phyloP scores from a whole-genome alignment of 2,329 filamentous ascomycete species.

The Pseudocercospora crystallina region DNA sequence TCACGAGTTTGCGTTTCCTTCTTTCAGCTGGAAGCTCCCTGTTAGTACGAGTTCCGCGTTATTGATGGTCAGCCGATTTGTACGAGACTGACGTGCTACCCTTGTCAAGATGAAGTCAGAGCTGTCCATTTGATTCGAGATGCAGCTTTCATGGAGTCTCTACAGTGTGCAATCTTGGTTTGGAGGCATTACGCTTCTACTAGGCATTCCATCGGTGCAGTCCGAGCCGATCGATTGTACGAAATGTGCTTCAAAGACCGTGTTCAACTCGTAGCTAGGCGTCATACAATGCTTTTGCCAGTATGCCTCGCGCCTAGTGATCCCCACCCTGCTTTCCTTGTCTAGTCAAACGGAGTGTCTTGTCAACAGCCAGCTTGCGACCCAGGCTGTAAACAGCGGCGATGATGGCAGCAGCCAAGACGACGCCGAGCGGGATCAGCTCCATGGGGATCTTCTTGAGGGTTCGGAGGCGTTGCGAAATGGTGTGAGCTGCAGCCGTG shows the following conservation, averaged over 20 bases:
- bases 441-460: slow-evolving; percentile 90
- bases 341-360: slow-evolving; percentile 83
- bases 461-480: slow-evolving; percentile 90
- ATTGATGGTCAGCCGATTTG: too few relatives aligned
- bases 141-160: too few relatives aligned
- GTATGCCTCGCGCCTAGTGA: slow-evolving; percentile 16
- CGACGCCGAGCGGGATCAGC: slow-evolving; percentile 88
- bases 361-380: slow-evolving; percentile 84
- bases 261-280: slow-evolving; percentile 6
- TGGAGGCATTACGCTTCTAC: too few relatives aligned
- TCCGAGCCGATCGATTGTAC: too few relatives aligned
- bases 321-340: slow-evolving; percentile 50
- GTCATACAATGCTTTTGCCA: slow-evolving; percentile 14
- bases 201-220: too few relatives aligned
- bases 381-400: slow-evolving; percentile 79
- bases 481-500: slow-evolving; percentile 73
- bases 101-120: too few relatives aligned
- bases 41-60: too few relatives aligned
- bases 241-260: neutral
- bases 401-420: slow-evolving; percentile 72
- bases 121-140: too few relatives aligned
- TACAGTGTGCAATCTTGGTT: too few relatives aligned
- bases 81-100: too few relatives aligned
- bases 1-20: too few relatives aligned
- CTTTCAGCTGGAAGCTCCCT: too few relatives aligned